These are phyloP conservation scores for Fusarium duplospermum DNA, from an alignment of 2,329 filamentous ascomycete genomes.

Conservation along the genomic window DNA sequence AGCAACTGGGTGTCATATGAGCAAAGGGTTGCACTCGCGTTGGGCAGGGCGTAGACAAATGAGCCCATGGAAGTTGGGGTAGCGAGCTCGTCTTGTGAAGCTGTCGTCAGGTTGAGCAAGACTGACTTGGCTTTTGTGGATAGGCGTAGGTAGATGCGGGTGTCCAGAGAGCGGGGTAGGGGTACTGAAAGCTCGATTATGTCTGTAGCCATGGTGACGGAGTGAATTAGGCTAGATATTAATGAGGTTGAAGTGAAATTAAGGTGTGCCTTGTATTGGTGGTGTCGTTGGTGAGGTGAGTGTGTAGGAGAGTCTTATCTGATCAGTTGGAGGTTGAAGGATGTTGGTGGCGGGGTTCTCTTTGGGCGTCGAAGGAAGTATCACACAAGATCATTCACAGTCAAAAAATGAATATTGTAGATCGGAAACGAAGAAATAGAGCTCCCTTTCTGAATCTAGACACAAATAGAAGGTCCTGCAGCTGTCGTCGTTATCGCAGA, in stretches of 20 bases:
- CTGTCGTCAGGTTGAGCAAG: conserved; percentile 71
- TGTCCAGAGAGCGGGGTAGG: conserved; percentile 69
- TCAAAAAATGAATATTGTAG: neutral
- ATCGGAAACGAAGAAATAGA: neutral
- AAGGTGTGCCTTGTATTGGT: neutral
- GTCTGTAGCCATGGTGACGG: conserved; percentile 42
- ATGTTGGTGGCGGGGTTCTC: neutral
- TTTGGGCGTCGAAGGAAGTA: neutral
- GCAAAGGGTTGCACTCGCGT: conserved; percentile 67
- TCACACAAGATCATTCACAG: neutral
- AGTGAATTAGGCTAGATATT: neutral
- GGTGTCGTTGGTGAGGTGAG: neutral
- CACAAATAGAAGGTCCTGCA: neutral
- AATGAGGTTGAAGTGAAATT: neutral
- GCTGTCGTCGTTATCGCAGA: neutral
- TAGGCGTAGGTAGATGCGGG: conserved; percentile 70
- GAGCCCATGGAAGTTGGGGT: conserved; percentile 76
- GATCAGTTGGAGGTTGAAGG: neutral
- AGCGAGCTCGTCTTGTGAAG: conserved; percentile 63
- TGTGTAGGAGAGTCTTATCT: neutral
- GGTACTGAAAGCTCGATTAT: conserved; percentile 65
- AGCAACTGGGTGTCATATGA: conserved; percentile 17
- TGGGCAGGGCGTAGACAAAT: conserved; percentile 92
- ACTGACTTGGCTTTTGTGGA: conserved; percentile 68
- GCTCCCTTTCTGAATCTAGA: neutral